Percentiles rank a stretch among this genome's conserved stretches.
phyloP scores from a whole-genome alignment of 768 basidiomycete species.

The Kwoniella dendrophila region DNA sequence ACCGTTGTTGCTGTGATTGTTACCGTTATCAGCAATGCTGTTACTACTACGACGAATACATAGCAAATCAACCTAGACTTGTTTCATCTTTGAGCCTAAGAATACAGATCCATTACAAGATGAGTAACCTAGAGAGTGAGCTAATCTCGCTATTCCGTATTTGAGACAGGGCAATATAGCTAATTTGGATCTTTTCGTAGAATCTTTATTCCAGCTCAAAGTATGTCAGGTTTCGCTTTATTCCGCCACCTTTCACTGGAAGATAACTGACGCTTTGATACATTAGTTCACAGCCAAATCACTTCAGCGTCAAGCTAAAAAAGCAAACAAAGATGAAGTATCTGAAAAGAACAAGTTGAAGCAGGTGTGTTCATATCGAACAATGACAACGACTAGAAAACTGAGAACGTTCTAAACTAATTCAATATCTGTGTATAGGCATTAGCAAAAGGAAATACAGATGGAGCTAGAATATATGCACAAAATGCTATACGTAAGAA shows the following conservation, averaged over 20 bases:
- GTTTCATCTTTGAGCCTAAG: background rate
- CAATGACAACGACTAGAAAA: background rate
- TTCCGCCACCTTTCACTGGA: slow-evolving; percentile 17
- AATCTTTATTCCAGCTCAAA: slow-evolving; percentile 98
- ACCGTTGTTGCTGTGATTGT: no score
- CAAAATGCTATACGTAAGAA: slow-evolving; percentile 98
- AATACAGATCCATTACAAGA: slow-evolving; percentile 16
- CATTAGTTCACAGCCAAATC: slow-evolving; percentile 95
- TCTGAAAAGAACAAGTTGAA: slow-evolving; percentile 86
- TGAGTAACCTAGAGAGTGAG: slow-evolving; percentile 75
- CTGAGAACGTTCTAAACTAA: background rate
- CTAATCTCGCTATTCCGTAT: background rate
- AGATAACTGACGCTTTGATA: slow-evolving; percentile 13
- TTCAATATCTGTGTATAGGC: slow-evolving; percentile 66
- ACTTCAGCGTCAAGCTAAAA: slow-evolving; percentile 90
- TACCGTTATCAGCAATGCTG: no score
- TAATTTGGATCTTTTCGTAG: slow-evolving; percentile 58
- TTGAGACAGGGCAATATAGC: background rate
- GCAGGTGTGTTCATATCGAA: slow-evolving; percentile 66
- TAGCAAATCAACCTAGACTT: background rate
- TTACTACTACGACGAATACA: no score
- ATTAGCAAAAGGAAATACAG: slow-evolving; percentile 91
- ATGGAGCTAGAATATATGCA: slow-evolving; percentile 96
- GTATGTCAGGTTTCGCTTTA: slow-evolving; percentile 58
- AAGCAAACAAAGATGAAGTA: slow-evolving; percentile 93